Conservation (phyloP, 768 basidiomycete species). For the Trametes maxima region DNA sequence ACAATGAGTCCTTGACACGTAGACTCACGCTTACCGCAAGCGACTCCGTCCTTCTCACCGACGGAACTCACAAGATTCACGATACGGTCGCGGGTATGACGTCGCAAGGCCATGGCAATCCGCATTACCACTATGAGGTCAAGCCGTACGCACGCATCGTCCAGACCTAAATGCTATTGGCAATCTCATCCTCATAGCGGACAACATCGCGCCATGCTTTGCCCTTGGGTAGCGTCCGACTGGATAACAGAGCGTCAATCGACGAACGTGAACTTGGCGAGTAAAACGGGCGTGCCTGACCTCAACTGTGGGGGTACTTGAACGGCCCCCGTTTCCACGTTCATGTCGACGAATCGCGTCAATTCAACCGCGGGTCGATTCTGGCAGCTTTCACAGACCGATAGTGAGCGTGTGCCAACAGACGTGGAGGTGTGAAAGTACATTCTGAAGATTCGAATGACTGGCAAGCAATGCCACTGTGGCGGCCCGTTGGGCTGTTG, state of each 20-base stretch:
- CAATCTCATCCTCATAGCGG: slow-evolving; percentile 8
- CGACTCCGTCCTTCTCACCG: too few relatives aligned
- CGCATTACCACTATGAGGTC: not conserved
- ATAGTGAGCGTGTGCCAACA: not conserved
- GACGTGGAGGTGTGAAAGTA: slow-evolving; percentile 31
- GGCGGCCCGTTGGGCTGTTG: slow-evolving; percentile 29
- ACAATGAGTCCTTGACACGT: too few relatives aligned
- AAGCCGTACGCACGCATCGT: too few relatives aligned
- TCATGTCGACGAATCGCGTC: slow-evolving; percentile 21
- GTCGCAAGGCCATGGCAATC: not conserved
- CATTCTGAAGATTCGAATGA: slow-evolving; percentile 77
- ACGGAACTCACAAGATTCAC: too few relatives aligned
- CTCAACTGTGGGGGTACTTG: slow-evolving; percentile 34
- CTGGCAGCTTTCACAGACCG: slow-evolving; percentile 54
- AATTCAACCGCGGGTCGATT: slow-evolving; percentile 64
- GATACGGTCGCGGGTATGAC: too few relatives aligned
- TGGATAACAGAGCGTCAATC: slow-evolving; percentile 1
- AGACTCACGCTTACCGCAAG: too few relatives aligned
- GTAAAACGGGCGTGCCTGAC: slow-evolving; percentile 35
- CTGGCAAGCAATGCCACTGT: slow-evolving; percentile 64
- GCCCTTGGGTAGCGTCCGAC: slow-evolving; percentile 29
- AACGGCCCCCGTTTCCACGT: slow-evolving; percentile 26
- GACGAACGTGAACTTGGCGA: not conserved
- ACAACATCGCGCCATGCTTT: slow-evolving; percentile 31
- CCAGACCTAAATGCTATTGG: not conserved